Evolutionary conservation across 371 early-diverging fungal genomes (phyloP).

Genomic region (Mortierella sp.): DNA sequence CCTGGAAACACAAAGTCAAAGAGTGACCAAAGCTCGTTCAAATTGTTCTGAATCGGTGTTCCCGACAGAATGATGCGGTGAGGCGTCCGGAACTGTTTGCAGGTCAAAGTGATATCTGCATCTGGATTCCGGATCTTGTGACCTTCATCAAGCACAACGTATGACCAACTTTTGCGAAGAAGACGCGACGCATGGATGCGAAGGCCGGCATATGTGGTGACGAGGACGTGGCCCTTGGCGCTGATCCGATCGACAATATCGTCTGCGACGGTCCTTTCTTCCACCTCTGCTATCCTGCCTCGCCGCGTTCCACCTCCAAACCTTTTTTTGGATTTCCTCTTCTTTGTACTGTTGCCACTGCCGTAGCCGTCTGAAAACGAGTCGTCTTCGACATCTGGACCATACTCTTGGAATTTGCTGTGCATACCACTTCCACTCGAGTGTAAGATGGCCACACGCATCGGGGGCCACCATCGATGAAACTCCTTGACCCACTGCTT

Average conservation of each 20-base stretch:
- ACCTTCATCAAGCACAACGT: constrained; percentile 97
- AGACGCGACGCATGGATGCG: constrained; percentile 76
- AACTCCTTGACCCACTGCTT: constrained; percentile 97
- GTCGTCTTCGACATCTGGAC: constrained; percentile 19
- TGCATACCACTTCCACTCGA: constrained; percentile 82
- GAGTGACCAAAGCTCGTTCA: constrained; percentile 97
- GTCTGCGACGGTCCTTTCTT: constrained; percentile 45
- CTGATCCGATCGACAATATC: constrained; percentile 55
- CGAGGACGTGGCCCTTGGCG: constrained; percentile 79
- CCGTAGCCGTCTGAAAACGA: constrained; percentile 31
- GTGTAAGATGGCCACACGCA: constrained; percentile 91
- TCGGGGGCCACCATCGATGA: constrained; percentile 96
- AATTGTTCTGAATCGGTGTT: constrained; percentile 98
- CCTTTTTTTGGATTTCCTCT: constrained; percentile 36
- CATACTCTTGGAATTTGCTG: constrained; percentile 14
- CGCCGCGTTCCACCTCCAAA: constrained; percentile 23
- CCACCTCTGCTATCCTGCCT: constrained; percentile 9
- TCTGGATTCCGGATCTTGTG: constrained; percentile 98
- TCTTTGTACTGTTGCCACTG: constrained; percentile 22
- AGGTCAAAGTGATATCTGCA: constrained; percentile 86
- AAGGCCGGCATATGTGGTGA: constrained; percentile 91
- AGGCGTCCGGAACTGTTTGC: constrained; percentile 89
- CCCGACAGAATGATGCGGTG: constrained; percentile 95
- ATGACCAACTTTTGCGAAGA: constrained; percentile 84
- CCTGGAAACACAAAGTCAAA: constrained; percentile 98